Conservation (phyloP, 1,284 basidiomycete genomes). For the Sporisorium reilianum region DNA sequence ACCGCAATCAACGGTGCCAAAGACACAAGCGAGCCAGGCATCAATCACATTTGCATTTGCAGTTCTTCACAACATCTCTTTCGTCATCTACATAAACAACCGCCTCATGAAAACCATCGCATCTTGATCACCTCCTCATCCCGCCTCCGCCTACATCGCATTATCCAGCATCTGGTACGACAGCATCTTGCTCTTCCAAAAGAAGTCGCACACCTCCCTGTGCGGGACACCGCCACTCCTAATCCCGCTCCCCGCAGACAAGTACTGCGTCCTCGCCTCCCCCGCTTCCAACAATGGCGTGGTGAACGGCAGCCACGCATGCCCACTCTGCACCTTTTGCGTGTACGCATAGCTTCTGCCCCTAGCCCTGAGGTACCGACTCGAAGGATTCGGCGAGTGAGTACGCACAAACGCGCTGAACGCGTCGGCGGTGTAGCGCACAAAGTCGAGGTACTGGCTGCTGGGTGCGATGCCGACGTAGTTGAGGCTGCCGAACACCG, state of each 20-base stretch:
- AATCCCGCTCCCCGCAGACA: conserved; percentile 26
- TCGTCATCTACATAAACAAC: no score
- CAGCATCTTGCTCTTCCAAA: conserved; percentile 19
- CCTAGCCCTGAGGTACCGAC: conserved; percentile 21
- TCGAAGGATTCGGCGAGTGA: conserved; percentile 20
- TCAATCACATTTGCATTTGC: no score
- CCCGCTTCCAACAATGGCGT: conserved; percentile 8
- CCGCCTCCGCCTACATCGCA: conserved; percentile 1
- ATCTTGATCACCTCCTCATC: no score
- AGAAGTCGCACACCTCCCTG: conserved; percentile 34
- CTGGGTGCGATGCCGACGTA: conserved; percentile 17
- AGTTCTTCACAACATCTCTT: no score
- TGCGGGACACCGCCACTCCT: conserved; percentile 21
- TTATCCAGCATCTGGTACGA: conserved; percentile 37
- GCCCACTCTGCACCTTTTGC: conserved; percentile 17
- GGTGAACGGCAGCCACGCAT: conserved; percentile 25
- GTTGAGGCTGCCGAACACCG: conserved; percentile 30
- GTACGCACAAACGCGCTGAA: conserved; percentile 37
- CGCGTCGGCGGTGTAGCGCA: conserved; percentile 25
- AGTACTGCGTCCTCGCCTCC: conserved; percentile 22
- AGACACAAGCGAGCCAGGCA: no score
- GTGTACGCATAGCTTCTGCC: conserved; percentile 45
- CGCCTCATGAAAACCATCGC: no score
- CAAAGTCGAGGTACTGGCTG: conserved; percentile 36
- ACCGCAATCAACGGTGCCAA: no score